Evolutionary conservation across 2,329 filamentous ascomycete species (phyloP).

Genomic region (Dothideomycetidae sp.): DNA sequence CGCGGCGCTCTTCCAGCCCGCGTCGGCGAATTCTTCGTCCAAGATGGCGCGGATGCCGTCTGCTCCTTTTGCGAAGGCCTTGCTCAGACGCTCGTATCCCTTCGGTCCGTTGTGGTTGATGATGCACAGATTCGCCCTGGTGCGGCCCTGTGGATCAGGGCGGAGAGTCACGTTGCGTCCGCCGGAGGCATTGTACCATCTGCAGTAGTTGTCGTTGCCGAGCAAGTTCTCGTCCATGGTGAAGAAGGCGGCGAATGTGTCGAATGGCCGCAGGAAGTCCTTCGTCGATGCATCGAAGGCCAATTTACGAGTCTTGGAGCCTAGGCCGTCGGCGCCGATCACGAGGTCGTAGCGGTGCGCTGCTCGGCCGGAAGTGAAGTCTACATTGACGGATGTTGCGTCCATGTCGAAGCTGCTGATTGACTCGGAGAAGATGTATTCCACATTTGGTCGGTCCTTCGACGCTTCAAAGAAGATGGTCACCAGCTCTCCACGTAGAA

Average conservation of each 20-base stretch:
- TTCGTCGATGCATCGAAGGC: conserved; percentile 13
- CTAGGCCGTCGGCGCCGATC: conserved; percentile 19
- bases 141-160: conserved; percentile 15
- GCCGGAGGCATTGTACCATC: conserved; percentile 13
- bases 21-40: conserved; percentile 15
- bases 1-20: conserved; percentile 21
- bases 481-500: conserved; percentile 40
- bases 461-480: conserved; percentile 27
- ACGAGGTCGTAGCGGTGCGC: conserved; percentile 15
- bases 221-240: conserved; percentile 14
- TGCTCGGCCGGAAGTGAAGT: conserved; percentile 11
- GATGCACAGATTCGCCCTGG: conserved; percentile 13
- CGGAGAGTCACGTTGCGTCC: conserved; percentile 14
- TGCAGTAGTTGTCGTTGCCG: conserved; percentile 13
- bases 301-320: conserved; percentile 14
- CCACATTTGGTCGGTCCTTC: conserved; percentile 12
- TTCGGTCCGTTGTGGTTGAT: conserved; percentile 11
- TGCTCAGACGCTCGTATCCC: conserved; percentile 3
- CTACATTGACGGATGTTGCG: conserved; percentile 10
- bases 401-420: conserved; percentile 9
- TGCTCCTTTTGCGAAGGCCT: conserved; percentile 15
- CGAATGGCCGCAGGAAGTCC: conserved; percentile 11
- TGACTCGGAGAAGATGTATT: conserved; percentile 13
- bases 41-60: conserved; percentile 15
- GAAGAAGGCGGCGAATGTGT: conserved; percentile 18